These are phyloP conservation scores for Nicotiana paniculata DNA, from an alignment of 257 asterid genomes.

Conservation along the genomic window DNA sequence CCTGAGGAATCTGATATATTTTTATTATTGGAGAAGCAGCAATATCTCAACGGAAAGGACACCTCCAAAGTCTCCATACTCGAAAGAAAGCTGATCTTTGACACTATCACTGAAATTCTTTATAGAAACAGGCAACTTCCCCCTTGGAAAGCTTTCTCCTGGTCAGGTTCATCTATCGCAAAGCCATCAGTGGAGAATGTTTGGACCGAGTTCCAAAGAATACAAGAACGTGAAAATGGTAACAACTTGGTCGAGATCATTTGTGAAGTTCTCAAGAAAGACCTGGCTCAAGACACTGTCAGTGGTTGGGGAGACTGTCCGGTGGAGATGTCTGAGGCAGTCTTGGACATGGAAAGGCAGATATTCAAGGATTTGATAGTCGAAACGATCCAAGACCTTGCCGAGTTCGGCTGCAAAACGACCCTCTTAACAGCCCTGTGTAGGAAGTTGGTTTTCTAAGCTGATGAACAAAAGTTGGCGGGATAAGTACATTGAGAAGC, in stretches of 20 bases:
- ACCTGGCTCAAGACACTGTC: slow-evolving; percentile 47
- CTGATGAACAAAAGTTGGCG: background rate
- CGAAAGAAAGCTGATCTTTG: slow-evolving; percentile 59
- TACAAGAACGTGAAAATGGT: slow-evolving; percentile 31
- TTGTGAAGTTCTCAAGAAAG: slow-evolving; percentile 63
- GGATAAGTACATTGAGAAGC: background rate
- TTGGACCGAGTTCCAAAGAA: slow-evolving; percentile 61
- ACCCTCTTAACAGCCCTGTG: slow-evolving; percentile 26
- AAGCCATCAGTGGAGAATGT: slow-evolving; percentile 34
- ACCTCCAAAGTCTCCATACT: slow-evolving; percentile 44
- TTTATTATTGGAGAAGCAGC: slow-evolving; percentile 66
- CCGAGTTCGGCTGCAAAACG: slow-evolving; percentile 39
- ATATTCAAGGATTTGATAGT: slow-evolving; percentile 73
- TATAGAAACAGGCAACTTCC: slow-evolving; percentile 56
- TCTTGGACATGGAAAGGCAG: slow-evolving; percentile 76
- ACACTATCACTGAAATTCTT: slow-evolving; percentile 59
- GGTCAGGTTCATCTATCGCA: slow-evolving; percentile 14
- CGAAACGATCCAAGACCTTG: slow-evolving; percentile 66
- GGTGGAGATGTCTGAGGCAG: slow-evolving; percentile 58
- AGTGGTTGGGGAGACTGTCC: slow-evolving; percentile 78
- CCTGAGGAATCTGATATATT: slow-evolving; percentile 57
- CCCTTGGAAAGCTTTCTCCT: slow-evolving; percentile 58
- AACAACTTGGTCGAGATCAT: slow-evolving; percentile 60
- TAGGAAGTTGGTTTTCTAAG: slow-evolving; percentile 70
- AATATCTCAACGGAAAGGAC: slow-evolving; percentile 55